Evolutionary conservation across 805 yeast genomes (phyloP).

Genomic region (Yamadazyma nakazawae): DNA sequence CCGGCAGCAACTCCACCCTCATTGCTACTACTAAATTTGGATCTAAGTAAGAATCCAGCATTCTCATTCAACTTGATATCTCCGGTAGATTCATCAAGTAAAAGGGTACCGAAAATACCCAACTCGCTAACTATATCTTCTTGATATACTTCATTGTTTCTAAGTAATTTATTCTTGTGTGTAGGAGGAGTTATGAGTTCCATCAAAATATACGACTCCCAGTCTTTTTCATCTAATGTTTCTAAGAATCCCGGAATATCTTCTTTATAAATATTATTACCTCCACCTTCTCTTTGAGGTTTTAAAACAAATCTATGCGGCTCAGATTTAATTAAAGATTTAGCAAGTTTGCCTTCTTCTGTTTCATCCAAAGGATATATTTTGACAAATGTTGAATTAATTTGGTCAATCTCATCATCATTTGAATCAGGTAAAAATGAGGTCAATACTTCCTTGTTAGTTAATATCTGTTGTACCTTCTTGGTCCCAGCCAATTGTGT

Average conservation of each 20-base stretch:
- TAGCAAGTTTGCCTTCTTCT: slow-evolving; percentile 58
- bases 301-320: slow-evolving; percentile 81
- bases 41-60: slow-evolving; percentile 84
- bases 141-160: slow-evolving; percentile 57
- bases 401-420: slow-evolving; percentile 24
- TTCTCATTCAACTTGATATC: slow-evolving; percentile 58
- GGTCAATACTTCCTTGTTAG: slow-evolving; percentile 48
- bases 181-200: slow-evolving; percentile 82
- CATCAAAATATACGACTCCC: slow-evolving; percentile 94
- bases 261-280: slow-evolving; percentile 85
- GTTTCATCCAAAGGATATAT: slow-evolving; percentile 84
- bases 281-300: slow-evolving; percentile 99
- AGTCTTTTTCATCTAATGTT: slow-evolving; percentile 58
- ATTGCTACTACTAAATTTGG: slow-evolving; percentile 80
- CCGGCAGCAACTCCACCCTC: slow-evolving; percentile 99
- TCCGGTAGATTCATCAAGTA: slow-evolving; percentile 67
- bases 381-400: slow-evolving; percentile 70
- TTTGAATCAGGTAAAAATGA: slow-evolving; percentile 42
- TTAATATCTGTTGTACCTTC: slow-evolving; percentile 86
- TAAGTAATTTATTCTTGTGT: slow-evolving; percentile 63
- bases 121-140: slow-evolving; percentile 86
- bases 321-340: slow-evolving; percentile 47
- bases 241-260: slow-evolving; percentile 76
- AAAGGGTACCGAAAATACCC: slow-evolving; percentile 82
- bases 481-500: slow-evolving; percentile 93